These are phyloP conservation scores for Pleurostoma richardsiae DNA, from an alignment of 2,329 filamentous ascomycete species.

Conservation along the genomic window DNA sequence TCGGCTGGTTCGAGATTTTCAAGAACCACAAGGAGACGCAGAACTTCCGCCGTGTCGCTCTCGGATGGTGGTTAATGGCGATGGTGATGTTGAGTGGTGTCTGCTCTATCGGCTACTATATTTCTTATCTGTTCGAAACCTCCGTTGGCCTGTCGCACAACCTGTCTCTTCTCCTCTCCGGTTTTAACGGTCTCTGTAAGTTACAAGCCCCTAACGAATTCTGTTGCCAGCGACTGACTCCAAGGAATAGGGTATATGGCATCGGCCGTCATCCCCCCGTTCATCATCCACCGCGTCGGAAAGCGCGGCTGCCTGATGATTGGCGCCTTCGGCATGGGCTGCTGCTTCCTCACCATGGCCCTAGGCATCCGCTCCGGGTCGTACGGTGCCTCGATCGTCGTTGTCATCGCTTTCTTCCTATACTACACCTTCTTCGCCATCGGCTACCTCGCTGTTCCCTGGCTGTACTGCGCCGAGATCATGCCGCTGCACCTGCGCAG, in stretches of 20 bases:
- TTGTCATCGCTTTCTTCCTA: constrained; percentile 8
- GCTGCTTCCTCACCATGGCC: constrained; percentile 2
- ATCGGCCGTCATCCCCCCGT: constrained; percentile 1
- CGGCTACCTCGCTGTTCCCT: constrained; percentile 5
- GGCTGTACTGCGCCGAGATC: constrained; percentile 9
- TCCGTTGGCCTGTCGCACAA: constrained; percentile 3
- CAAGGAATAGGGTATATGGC: constrained; percentile 4
- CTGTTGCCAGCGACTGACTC: neutral
- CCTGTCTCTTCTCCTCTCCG: constrained; percentile 3
- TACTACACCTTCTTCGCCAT: constrained; percentile 8
- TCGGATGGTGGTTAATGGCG: constrained; percentile 12
- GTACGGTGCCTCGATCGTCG: constrained; percentile 1
- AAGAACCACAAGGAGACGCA: constrained; percentile 8
- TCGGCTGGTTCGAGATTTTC: constrained; percentile 10
- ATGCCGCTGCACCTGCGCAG: constrained; percentile 7
- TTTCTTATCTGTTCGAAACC: constrained; percentile 4
- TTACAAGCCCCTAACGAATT: neutral
- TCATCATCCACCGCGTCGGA: constrained; percentile 3
- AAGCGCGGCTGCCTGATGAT: constrained; percentile 2
- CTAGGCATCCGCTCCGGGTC: constrained; percentile 1
- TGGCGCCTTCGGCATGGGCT: constrained; percentile 2
- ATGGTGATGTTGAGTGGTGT: constrained; percentile 12
- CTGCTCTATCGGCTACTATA: constrained; percentile 34
- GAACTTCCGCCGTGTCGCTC: constrained; percentile 9
- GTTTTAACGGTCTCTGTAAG: constrained; percentile 5